A percentile compares a stretch with the other conserved stretches of the same genome.
phyloP scores from a whole-genome alignment of 495 filamentous ascomycete genomes.

The Aspergillus haitiensis region DNA sequence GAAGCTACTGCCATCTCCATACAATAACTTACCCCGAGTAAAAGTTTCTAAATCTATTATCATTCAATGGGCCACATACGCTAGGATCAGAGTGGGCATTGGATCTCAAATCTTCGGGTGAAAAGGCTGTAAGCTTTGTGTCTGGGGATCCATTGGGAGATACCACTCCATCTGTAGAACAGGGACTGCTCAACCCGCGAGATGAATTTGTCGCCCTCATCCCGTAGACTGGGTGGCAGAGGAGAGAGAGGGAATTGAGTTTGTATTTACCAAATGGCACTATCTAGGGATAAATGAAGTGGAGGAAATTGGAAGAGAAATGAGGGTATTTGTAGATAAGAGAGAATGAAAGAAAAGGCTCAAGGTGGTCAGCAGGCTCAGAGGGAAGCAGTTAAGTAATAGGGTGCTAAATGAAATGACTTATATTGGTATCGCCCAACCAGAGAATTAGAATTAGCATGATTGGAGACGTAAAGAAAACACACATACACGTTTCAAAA shows the following conservation, averaged over 20 bases:
- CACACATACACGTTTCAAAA: too few species aligned
- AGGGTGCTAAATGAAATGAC: too few species aligned
- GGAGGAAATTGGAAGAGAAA: too few species aligned
- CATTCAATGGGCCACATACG: constrained; percentile 16
- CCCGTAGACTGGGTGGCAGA: constrained; percentile 2
- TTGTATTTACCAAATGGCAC: neutral
- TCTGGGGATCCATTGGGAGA: constrained; percentile 63
- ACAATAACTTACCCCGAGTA: constrained; percentile 26
- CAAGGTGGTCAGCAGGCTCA: too few species aligned
- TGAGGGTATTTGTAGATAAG: too few species aligned
- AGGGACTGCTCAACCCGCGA: constrained; percentile 49
- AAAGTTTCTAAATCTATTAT: constrained; percentile 21
- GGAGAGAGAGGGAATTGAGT: neutral
- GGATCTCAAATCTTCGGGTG: constrained; percentile 53
- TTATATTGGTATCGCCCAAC: too few species aligned
- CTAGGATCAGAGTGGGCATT: constrained; percentile 23
- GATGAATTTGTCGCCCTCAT: constrained; percentile 31
- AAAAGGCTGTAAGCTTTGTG: constrained; percentile 61
- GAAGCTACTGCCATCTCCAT: neutral
- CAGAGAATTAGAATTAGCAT: too few species aligned
- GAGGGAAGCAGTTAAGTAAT: too few species aligned
- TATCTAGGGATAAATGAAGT: neutral
- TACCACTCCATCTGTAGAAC: constrained; percentile 55
- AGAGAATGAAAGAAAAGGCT: too few species aligned
- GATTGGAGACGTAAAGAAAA: too few species aligned